phyloP scores from a whole-genome alignment of 768 basidiomycete species.

The Boletus pseudopeckii region DNA sequence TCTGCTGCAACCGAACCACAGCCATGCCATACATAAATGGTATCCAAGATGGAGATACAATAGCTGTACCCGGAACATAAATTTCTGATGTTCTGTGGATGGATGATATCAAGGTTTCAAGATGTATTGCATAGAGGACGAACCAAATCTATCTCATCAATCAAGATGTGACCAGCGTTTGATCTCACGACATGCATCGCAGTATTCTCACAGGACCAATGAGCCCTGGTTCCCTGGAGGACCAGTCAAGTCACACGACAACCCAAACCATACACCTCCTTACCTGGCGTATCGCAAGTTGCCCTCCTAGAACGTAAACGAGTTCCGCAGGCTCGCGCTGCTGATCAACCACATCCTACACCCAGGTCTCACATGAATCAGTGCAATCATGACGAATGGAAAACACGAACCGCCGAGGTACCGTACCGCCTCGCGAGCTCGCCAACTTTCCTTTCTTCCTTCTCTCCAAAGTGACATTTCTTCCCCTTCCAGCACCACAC shows the following conservation, averaged over 20 bases:
- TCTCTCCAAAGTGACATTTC: conserved; percentile 47
- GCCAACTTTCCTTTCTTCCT: conserved; percentile 61
- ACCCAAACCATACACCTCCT: conserved; percentile 5
- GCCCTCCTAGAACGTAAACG: conserved; percentile 62
- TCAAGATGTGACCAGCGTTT: conserved; percentile 45
- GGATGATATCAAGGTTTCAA: conserved; percentile 2
- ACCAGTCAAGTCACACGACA: conserved; percentile 4
- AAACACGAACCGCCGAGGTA: conserved; percentile 50
- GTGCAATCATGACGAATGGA: not conserved
- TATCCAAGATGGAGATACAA: conserved; percentile 66
- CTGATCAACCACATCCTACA: conserved; percentile 47
- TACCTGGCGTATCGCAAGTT: conserved; percentile 74
- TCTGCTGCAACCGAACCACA: conserved; percentile 61
- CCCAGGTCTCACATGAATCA: not conserved
- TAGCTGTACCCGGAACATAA: conserved; percentile 86
- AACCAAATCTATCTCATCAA: conserved; percentile 76
- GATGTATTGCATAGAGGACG: conserved; percentile 4
- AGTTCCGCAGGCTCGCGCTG: conserved; percentile 62
- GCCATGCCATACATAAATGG: conserved; percentile 80
- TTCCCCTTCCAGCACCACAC: conserved; percentile 80
- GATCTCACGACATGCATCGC: conserved; percentile 74
- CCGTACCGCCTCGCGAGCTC: conserved; percentile 75
- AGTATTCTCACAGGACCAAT: conserved; percentile 79
- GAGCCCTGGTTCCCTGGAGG: conserved; percentile 60
- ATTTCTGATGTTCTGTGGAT: conserved; percentile 52